Evolutionary conservation across 805 yeast species (phyloP).

Genomic region (Lipomyces kockii): DNA sequence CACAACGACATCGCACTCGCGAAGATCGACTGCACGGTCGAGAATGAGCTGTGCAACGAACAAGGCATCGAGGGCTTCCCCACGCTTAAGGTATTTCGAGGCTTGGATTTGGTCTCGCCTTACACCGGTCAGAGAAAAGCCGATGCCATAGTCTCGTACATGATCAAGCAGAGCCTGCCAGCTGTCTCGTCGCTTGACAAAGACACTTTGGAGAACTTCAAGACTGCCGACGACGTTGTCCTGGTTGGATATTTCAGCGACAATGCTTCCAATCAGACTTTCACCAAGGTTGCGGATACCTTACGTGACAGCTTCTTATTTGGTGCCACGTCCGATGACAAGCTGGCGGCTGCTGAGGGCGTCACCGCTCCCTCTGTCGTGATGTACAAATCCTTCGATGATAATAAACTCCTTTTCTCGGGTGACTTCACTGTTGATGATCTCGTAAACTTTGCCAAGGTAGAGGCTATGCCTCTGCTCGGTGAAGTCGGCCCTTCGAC

Average conservation of each 20-base stretch:
- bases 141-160: conserved; percentile 72
- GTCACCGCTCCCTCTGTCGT: conserved; percentile 55
- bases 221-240: conserved; percentile 48
- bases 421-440: conserved; percentile 45
- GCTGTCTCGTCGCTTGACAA: conserved; percentile 60
- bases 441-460: conserved; percentile 56
- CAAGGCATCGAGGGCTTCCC: conserved; percentile 83
- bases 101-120: conserved; percentile 60
- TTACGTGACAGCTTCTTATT: conserved; percentile 70
- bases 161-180: conserved; percentile 83
- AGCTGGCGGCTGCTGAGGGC: conserved; percentile 49
- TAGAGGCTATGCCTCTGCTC: conserved; percentile 77
- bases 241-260: conserved; percentile 62
- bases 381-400: conserved; percentile 46
- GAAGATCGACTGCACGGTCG: conserved; percentile 84
- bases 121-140: conserved; percentile 87
- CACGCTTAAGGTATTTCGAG: conserved; percentile 71
- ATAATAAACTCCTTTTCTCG: conserved; percentile 43
- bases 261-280: conserved; percentile 60
- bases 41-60: conserved; percentile 68
- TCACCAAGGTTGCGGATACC: conserved; percentile 62
- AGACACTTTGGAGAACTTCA: conserved; percentile 57
- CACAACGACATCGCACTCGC: conserved; percentile 71
- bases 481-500: conserved; percentile 86
- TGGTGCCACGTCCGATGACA: conserved; percentile 53